Conservation (phyloP, 169 alveolate species). For the Babesia microti region DNA sequence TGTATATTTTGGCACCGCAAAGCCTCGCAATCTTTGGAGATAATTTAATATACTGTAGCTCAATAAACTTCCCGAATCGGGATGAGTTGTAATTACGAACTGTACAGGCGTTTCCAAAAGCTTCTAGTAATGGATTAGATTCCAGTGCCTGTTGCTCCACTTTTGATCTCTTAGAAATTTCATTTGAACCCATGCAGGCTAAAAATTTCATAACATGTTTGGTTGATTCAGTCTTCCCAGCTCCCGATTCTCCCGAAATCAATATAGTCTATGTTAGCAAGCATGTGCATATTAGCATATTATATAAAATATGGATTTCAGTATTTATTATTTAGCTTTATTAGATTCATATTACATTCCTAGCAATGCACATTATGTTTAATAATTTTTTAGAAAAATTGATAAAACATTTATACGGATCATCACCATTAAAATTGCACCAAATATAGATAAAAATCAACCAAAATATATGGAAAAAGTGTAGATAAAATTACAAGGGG, state of each 20-base stretch:
- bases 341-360: no score
- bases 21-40: conserved; percentile 63
- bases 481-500: no score
- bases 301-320: no score
- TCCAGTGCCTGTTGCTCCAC: conserved; percentile 84
- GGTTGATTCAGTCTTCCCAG: conserved; percentile 98
- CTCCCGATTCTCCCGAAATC: conserved; percentile 97
- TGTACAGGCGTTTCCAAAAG: conserved; percentile 98
- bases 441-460: no score
- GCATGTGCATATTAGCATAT: no score
- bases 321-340: no score
- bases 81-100: conserved; percentile 86
- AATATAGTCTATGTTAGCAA: conserved; percentile 91
- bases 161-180: conserved; percentile 35
- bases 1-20: conserved; percentile 88
- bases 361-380: no score
- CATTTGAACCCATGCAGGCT: conserved; percentile 76
- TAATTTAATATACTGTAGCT: conserved; percentile 68
- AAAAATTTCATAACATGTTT: conserved; percentile 88
- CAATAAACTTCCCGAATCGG: conserved; percentile 97
- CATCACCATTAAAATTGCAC: no score
- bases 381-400: no score
- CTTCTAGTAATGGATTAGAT: conserved; percentile 96
- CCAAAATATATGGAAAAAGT: no score
- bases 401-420: no score